Base-by-base conservation (phyloP, 768 basidiomycete genomes). In the Lentinula aciculospora region DNA sequence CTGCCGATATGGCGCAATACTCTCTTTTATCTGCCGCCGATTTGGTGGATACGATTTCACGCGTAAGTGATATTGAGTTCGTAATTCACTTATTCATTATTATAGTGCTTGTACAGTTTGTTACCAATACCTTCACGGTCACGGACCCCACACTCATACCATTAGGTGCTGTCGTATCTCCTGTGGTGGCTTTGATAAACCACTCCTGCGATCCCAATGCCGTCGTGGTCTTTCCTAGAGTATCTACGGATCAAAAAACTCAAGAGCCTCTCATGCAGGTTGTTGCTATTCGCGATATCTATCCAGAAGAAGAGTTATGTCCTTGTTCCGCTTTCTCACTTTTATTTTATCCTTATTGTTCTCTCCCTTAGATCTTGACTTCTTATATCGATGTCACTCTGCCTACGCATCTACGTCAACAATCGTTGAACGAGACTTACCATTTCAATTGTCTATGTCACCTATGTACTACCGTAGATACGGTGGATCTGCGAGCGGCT, bases 121-220 rank as follows among this genome's bases (percentile, higher is more conserved):
- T 84, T 9, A 90, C 92, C 6, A 99, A 99, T 68, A 88, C 96
- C 0, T 90, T 98, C 66, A 88, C 94, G 0, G 72, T 97, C 9
- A 87, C 93, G 1, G 81, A 87, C 0, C 84, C 89, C 0, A 80
- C 89, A 3, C 74, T 98, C 15, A 80, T 83, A 2, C 88, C 94
- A 0, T 76, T 98, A 34, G 96, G 96, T 5, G 85, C 86, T 2
- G 84, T 88, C n/a, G 79, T 95, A 13, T 89, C 91, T 0, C 94
- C 95, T 0, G 65, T 81, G 0, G 72, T 87, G 3, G 94, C 94
- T 0, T 74, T 97, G 10, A 80, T 89, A 57, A 97, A 97, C 66
- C 94, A 98, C 66, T 89, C 89, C 0, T 95, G 94, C 66, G 78
- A 82, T 21, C 92, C 92, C 0, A 95, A 97, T 66, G 92, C 89